phyloP scores from a whole-genome alignment of 2,329 filamentous ascomycete species.

The Ceratocystis lukuohia region DNA sequence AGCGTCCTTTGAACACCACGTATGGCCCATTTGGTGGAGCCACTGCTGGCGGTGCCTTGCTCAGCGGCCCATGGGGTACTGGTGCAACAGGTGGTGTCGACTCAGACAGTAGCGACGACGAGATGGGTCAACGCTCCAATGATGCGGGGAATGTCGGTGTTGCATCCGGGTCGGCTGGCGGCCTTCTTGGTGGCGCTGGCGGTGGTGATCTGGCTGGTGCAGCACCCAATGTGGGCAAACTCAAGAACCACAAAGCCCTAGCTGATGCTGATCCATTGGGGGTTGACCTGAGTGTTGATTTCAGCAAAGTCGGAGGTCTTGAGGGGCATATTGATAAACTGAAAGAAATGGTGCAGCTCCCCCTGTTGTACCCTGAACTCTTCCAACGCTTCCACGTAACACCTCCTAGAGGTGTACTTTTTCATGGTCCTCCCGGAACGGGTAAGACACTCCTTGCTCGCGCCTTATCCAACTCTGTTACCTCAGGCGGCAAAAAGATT shows the following conservation, averaged over 20 bases:
- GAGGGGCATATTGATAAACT: slow-evolving; percentile 91
- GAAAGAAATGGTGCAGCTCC: slow-evolving; percentile 96
- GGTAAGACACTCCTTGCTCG: slow-evolving; percentile 95
- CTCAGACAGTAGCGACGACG: slow-evolving; percentile 94
- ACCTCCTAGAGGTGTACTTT: slow-evolving; percentile 84
- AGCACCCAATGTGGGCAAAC: slow-evolving; percentile 70
- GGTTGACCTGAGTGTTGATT: slow-evolving; percentile 83
- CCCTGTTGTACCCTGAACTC: slow-evolving; percentile 85
- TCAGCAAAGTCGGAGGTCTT: slow-evolving; percentile 84
- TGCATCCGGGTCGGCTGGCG: slow-evolving; percentile 41
- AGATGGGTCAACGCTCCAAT: slow-evolving; percentile 52
- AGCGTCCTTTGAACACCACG: slow-evolving; percentile 75
- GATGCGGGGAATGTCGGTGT: slow-evolving; percentile 47
- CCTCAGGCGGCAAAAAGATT: slow-evolving; percentile 79
- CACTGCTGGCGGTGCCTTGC: slow-evolving; percentile 55
- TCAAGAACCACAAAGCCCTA: slow-evolving; percentile 82
- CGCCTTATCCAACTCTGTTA: slow-evolving; percentile 81
- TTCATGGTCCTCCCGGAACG: slow-evolving; percentile 92
- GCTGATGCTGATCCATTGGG: slow-evolving; percentile 91
- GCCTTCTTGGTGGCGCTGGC: slow-evolving; percentile 32
- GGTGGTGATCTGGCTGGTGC: slow-evolving; percentile 30
- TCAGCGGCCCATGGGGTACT: slow-evolving; percentile 61
- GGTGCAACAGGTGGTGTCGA: slow-evolving; percentile 68
- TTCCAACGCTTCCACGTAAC: slow-evolving; percentile 87
- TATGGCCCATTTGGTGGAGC: slow-evolving; percentile 88